Evolutionary conservation across 2,329 filamentous ascomycete species (phyloP), one percentile per base, ranked within the genome.

Genomic region (Neocatenulostroma microsporum): DNA sequence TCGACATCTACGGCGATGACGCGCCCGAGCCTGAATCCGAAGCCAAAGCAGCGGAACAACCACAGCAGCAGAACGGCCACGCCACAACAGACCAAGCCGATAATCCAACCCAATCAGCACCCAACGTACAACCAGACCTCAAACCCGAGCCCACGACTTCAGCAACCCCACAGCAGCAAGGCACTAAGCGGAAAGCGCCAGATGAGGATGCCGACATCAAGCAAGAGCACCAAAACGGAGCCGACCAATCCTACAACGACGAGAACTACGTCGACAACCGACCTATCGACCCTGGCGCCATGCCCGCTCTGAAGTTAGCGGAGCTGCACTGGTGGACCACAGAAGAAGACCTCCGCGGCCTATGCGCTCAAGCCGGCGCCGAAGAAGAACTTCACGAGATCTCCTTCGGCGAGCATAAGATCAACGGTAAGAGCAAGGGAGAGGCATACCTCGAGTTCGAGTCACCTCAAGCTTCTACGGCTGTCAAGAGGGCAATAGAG

Each of bases 351-450:
- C 77, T 98, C 39, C 82, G 91, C 36, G 84, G 82, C 34, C 95
- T 87, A 84, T 52, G 48, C 39, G 44, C 46, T 4, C 72, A 83
- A 17, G 84, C 82, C n/a, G 76, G 74, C 2, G 84, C 78, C 49
- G 91, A 96, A 60, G 74, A 80, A 30, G 85, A 94, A 54, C 67
- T 96, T 13, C 87, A 84, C 53, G 91, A 96, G 43, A 78, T 98
- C 34, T 94, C 88, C 0, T 98, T 96, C 61, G 95, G 86, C 54
- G 91, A 98, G 61, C 91, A 96, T 64, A 98, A 98, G 60, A 88
- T 96, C 31, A 98, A 98, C 50, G 91, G 91, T 50, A 98, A 98
- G 67, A 94, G 86, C 64, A 95, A 96, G 68, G 89, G 91, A 26
- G 78, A 82, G 69, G 86, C 82, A 4, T 96, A 88, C 55, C 68